Conservation (phyloP, 139 green algal genomes). For the Limnomonas spitsbergensis region DNA sequence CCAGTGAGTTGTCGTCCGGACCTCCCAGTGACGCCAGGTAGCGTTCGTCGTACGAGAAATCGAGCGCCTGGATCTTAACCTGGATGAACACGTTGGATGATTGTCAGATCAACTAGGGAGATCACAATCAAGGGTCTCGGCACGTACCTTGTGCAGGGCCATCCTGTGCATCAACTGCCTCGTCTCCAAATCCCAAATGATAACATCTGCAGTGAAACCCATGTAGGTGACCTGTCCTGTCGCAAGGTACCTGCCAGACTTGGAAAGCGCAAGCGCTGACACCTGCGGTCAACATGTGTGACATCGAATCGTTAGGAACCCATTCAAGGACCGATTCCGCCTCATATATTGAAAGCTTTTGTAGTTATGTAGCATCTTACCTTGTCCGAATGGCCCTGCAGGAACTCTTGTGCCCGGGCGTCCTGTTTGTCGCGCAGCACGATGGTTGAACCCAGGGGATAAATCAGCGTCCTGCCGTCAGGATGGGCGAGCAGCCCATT, state of each 20-base stretch:
- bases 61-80: constrained; percentile 77
- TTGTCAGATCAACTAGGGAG: not conserved
- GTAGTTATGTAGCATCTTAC: constrained; percentile 14
- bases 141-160: constrained; percentile 75
- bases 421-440: constrained; percentile 65
- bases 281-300: constrained; percentile 44
- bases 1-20: constrained; percentile 79
- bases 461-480: constrained; percentile 72
- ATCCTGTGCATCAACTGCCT: constrained; percentile 64
- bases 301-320: not conserved
- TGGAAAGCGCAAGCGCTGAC: constrained; percentile 69
- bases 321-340: not conserved
- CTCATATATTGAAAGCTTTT: too few species aligned
- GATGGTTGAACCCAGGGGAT: constrained; percentile 76
- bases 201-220: constrained; percentile 82
- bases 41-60: constrained; percentile 65
- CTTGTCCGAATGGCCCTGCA: constrained; percentile 65
- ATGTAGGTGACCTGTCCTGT: constrained; percentile 80
- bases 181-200: constrained; percentile 79
- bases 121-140: not conserved
- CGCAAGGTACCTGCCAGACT: constrained; percentile 68
- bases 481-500: constrained; percentile 70
- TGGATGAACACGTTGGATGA: constrained; percentile 25
- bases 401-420: constrained; percentile 50
- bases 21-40: constrained; percentile 77